Evolutionary conservation across 2,329 filamentous ascomycete genomes (phyloP).

Genomic region (Colletotrichum falcatum): DNA sequence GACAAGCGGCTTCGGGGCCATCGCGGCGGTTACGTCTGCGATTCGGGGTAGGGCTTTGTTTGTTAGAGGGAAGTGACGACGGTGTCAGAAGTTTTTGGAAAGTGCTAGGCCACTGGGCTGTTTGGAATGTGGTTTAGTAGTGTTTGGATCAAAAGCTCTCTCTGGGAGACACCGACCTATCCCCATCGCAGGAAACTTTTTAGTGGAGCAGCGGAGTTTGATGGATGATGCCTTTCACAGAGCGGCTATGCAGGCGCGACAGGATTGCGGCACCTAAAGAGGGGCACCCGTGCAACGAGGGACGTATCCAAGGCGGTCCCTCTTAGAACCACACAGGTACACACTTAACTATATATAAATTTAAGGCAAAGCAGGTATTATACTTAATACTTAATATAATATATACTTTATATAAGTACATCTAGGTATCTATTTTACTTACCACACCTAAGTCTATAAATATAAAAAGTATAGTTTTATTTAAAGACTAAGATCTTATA

Average conservation of each 20-base stretch:
- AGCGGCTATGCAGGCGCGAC: not conserved
- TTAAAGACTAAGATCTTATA: too few relatives aligned
- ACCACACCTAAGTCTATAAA: too few relatives aligned
- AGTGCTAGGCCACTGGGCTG: not conserved
- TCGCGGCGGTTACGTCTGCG: slow-evolving; percentile 29
- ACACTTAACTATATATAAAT: too few relatives aligned
- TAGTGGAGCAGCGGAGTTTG: not conserved
- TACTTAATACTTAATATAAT: too few relatives aligned
- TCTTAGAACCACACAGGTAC: too few relatives aligned
- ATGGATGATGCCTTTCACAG: not conserved
- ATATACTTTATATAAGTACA: too few relatives aligned
- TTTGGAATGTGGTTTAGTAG: not conserved
- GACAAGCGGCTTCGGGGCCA: slow-evolving; percentile 53
- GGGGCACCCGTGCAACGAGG: too few relatives aligned
- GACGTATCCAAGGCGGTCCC: too few relatives aligned
- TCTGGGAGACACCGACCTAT: not conserved
- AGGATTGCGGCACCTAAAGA: not conserved
- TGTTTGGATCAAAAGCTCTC: not conserved
- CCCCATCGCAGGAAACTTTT: slow-evolving; percentile 21
- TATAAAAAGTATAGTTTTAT: too few relatives aligned
- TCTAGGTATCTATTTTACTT: too few relatives aligned
- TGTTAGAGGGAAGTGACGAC: not conserved
- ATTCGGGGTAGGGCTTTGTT: not conserved
- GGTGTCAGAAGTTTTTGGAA: not conserved
- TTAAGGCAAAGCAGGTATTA: too few relatives aligned